Conservation (phyloP, 106 monocot species). For the Dendrobium officinale region DNA sequence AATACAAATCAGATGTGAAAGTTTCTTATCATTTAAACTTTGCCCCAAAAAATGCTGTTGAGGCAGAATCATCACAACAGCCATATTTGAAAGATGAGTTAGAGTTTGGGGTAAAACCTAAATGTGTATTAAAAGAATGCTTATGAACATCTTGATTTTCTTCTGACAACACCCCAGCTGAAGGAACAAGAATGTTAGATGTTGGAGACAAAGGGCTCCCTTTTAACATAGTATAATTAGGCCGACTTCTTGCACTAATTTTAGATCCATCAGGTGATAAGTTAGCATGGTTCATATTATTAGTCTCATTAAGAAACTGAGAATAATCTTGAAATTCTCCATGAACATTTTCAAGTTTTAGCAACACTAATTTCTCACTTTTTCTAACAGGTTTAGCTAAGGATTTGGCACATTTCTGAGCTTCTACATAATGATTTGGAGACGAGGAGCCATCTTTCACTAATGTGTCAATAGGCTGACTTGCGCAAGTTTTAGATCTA, state of each 20-base stretch:
- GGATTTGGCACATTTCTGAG: background rate
- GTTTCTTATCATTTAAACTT: background rate
- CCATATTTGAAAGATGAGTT: background rate
- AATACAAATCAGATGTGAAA: background rate
- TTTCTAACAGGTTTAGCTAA: conserved; percentile 2
- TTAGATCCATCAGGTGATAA: background rate
- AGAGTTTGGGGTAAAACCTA: background rate
- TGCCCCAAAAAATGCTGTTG: background rate
- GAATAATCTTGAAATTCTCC: background rate
- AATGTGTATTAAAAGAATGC: background rate
- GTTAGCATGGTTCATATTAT: background rate
- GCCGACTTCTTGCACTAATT: background rate
- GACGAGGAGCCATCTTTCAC: background rate
- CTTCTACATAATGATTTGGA: background rate
- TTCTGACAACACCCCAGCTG: background rate
- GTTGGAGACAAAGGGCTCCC: background rate
- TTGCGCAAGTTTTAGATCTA: background rate
- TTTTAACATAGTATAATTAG: background rate
- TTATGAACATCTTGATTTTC: conserved; percentile 2
- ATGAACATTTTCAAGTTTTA: background rate
- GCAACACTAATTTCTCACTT: background rate
- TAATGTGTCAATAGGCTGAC: background rate
- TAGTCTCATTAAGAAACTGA: background rate
- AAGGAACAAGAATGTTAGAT: background rate
- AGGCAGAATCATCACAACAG: background rate